Evolutionary conservation across 495 filamentous ascomycete genomes (phyloP), one percentile per base, ranked within the genome.

Genomic region (Neurospora intermedia): DNA sequence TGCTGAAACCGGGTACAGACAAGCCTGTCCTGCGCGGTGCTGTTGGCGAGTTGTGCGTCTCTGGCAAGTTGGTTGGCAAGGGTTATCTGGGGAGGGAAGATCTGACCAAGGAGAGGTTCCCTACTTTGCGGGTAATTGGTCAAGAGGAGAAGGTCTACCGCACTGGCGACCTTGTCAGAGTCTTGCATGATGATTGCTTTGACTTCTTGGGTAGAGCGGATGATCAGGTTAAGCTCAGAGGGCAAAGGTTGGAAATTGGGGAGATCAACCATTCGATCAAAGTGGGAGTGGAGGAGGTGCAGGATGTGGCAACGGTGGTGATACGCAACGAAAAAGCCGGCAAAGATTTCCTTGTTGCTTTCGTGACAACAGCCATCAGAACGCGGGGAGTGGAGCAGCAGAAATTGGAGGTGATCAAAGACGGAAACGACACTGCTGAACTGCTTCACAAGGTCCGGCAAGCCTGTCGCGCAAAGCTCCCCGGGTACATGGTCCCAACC

Each of bases 31-130:
- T 94, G 7, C 86, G 89, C n/a, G 94, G 94, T 7, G 91, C 88
- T 9, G 85, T 95, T 42, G 94, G 94, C 27, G 94, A 98, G 78
- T 87, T 98, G 6, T 97, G 93, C 76, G 89, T 97, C 41, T 92
- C 91, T 6, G 94, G 94, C 0, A 91, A 90, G 73, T 84, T 98
- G 6, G 93, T 98, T 42, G 94, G 91, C 8, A 93, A 91, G 75
- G 94, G 94, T 0, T 98, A 98, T 76, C 84, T 96, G 46, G 94
- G 94, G 54, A 86, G 93, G 5, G 85, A 88, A 4, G 88, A 93
- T 41, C 83, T 93, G 38, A 93, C 91, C 0, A 66, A 78, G 2
- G 87, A 92, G 73, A 84, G 85, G 43, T 93, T 93, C 74, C 90
- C 89, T 0, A 83, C 78, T 1, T 77, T 93, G 5, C 54, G 82